Base-by-base conservation (phyloP, 2,329 filamentous ascomycete species). In the Aureobasidium pullulans region DNA sequence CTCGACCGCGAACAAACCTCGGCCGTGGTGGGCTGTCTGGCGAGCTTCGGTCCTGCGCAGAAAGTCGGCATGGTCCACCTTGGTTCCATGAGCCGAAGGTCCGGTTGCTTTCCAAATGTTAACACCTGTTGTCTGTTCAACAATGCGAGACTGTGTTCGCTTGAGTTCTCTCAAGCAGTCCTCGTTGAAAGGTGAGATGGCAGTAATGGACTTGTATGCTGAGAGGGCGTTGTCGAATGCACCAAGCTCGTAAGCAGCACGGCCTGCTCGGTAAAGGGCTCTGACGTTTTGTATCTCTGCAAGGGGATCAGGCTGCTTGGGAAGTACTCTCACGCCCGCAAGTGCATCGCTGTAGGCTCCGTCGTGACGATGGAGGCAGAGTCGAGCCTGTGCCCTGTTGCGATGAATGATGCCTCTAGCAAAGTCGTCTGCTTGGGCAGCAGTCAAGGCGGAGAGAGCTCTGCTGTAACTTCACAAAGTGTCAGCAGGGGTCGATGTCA, bases 51-150 rank as follows among this genome's bases (percentile, higher is more conserved):
- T 57, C 10, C 36, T 58, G 39, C 34, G 31, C 13, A 59, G 59
- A 48, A 62, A 68, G 37, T 56, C 60, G 19, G 64, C 67, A n/a
- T 61, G 54, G 28, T 69, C 69, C 1, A 67, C 44, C 7, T 54
- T 59, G 6, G 52, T 43, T 6, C 48, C 42, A 9, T 56, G 52
- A 15, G 40, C 39, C 11, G 10, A 8, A 9, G 52, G 19, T 44
- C 40, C 52, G 13, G 39, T 44, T 6, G 31, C 52, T 34, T 32
- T 42, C 39, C 52, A 44, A 11, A 56, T 19, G 6, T 57, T 47
- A 34, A 46, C 8, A 8, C 53, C 53, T 16, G 53, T 57, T 8
- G 10, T 2, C 19, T 57, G 42, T 39, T 57, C 53, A 13, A 19
- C 19, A 9, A 57, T 37, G 8, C 53, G 53, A 13, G 31, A 10